phyloP scores from a whole-genome alignment of 805 yeast species.

The Metschnikowia sp. region DNA sequence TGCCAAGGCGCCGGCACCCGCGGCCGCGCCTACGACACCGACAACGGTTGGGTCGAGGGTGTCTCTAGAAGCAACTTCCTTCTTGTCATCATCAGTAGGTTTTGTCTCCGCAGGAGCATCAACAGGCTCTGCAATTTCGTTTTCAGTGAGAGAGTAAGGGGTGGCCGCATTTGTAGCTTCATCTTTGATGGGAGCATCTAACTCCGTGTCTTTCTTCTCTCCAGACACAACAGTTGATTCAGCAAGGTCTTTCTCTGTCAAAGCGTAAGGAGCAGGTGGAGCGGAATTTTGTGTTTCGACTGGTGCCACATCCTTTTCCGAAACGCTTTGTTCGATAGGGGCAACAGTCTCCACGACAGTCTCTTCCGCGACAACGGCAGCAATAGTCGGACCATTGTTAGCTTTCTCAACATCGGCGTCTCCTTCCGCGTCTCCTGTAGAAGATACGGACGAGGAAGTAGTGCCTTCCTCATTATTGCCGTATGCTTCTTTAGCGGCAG shows the following conservation, averaged over 20 bases:
- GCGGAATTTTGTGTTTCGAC: not conserved
- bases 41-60: slow-evolving; percentile 18
- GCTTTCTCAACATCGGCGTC: not conserved
- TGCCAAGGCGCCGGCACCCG: slow-evolving; percentile 12
- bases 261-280: not conserved
- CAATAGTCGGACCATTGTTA: slow-evolving; percentile 1
- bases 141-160: slow-evolving; percentile 3
- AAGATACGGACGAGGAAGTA: not conserved
- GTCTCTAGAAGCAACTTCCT: not conserved
- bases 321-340: not conserved
- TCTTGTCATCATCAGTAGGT: slow-evolving; percentile 7
- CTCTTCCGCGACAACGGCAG: not conserved
- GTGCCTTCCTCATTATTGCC: not conserved
- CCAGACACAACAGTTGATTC: not conserved
- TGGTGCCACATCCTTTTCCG: not conserved
- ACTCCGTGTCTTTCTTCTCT: not conserved
- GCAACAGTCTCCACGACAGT: not conserved
- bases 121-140: slow-evolving; percentile 2
- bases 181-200: slow-evolving; percentile 1
- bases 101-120: slow-evolving; percentile 8
- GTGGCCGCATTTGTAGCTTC: not conserved
- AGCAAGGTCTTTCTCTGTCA: not conserved
- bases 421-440: slow-evolving; percentile 1
- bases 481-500: slow-evolving; percentile 4
- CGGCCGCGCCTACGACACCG: slow-evolving; percentile 16